Conservation (phyloP, 805 yeast species). For the Candida maesae region DNA sequence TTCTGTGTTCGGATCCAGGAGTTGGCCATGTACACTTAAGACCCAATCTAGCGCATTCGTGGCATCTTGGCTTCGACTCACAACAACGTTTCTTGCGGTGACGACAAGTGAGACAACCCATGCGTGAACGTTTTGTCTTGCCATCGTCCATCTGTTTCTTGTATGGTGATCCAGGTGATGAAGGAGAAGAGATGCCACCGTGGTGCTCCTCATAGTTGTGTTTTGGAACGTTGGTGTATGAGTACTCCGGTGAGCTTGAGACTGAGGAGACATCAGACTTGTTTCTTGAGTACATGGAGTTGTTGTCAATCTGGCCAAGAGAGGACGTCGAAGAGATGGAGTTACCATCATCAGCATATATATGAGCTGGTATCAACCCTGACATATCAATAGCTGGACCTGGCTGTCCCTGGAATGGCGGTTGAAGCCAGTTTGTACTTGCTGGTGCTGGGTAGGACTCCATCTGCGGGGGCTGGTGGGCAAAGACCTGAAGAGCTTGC, state of each 20-base stretch:
- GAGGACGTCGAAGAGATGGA: constrained; percentile 6
- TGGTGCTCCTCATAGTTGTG: background rate
- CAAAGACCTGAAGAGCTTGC: too few species aligned
- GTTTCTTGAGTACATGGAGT: constrained; percentile 9
- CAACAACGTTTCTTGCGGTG: constrained; percentile 76
- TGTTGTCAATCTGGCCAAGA: constrained; percentile 1
- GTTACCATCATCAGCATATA: constrained; percentile 5
- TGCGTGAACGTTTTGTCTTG: constrained; percentile 46
- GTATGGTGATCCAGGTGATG: constrained; percentile 1
- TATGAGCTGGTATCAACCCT: constrained; percentile 5
- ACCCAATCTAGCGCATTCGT: constrained; percentile 62
- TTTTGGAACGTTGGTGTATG: constrained; percentile 1
- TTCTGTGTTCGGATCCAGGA: constrained; percentile 48
- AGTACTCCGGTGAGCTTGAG: constrained; percentile 10
- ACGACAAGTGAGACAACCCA: constrained; percentile 79
- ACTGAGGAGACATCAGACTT: constrained; percentile 3
- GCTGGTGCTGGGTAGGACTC: constrained; percentile 4
- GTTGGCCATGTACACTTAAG: constrained; percentile 70
- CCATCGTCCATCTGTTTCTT: background rate
- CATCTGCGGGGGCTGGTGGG: background rate
- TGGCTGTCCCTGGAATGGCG: too few species aligned
- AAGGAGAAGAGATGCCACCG: constrained; percentile 1
- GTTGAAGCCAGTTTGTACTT: constrained; percentile 6
- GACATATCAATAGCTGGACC: constrained; percentile 1
- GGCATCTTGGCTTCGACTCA: constrained; percentile 63